Evolutionary conservation across 2,329 filamentous ascomycete genomes (phyloP), one percentile per base, ranked within the genome.

Genomic region (Thermoascus crustaceus): DNA sequence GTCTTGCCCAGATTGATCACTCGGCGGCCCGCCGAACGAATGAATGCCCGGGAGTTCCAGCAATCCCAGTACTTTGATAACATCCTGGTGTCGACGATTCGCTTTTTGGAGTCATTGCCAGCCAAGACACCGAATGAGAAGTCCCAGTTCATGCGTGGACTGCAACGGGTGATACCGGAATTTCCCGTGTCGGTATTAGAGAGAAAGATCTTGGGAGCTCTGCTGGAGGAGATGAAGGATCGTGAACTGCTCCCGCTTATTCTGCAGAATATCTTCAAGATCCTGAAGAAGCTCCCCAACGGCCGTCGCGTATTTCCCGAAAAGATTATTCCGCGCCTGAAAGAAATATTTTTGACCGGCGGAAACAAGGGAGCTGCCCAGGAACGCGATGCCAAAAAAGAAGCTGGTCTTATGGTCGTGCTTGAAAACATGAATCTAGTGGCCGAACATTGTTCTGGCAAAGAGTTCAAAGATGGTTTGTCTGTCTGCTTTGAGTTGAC

Each of bases 31-130:
- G 86, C 87, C 3, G 85, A 94, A 55, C 77, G 91, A 29, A 75
- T 96, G 67, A 87, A 80, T 17, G 87, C 89, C 4, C 78, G 76
- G 35, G 89, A 94, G 50, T 96, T 98, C 48, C 91, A 98, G 55
- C 78, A 95, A 58, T 93, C 87, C 52, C 80, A 85, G 46, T 98
- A 93, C 57, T 98, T 98, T 56, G 87, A 98, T 62, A 98, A 96
- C 52, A 85, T 96, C 30, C 71, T 98, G 4, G 86, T 98, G 14
- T 94, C 88, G 0, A 95, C 91, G 0, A 94, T 98, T 43, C 84
- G 91, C 8, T 98, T 98, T 54, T 68, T 98, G 17, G 91, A 98
- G 50, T 76, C 80, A 0, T 77, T 98, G 40, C 89, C 91, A 0
- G 85, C 85, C 21, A 98, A 98, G 65, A 94, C 87, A 1, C 74